phyloP scores from a whole-genome alignment of 352 stramenopile species.

The Phytopythium helicoides region DNA sequence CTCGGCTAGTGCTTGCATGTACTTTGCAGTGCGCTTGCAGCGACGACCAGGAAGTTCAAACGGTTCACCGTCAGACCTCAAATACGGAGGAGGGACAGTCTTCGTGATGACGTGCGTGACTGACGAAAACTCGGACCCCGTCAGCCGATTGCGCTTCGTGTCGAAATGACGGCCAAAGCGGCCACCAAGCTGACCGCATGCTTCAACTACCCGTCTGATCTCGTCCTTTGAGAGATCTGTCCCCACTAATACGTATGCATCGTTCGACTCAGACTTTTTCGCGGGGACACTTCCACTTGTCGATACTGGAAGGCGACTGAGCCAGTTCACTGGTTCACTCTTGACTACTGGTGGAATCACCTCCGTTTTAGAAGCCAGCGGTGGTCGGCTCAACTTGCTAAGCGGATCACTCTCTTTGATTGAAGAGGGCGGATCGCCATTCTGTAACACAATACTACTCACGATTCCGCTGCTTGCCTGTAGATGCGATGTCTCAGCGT shows the following conservation, averaged over 20 bases:
- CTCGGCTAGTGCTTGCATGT: conserved; percentile 81
- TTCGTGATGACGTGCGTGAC: conserved; percentile 82
- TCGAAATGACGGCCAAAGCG: conserved; percentile 78
- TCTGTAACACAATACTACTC: conserved; percentile 13
- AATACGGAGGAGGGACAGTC: conserved; percentile 4
- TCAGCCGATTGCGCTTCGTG: conserved; percentile 41
- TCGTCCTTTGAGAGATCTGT: conserved; percentile 60
- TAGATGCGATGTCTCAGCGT: not conserved
- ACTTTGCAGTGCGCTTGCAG: conserved; percentile 84
- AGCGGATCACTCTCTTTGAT: not conserved
- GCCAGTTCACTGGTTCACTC: no score
- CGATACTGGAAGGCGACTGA: not conserved
- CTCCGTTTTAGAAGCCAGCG: no score
- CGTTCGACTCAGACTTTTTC: not conserved
- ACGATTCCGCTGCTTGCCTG: conserved; percentile 9
- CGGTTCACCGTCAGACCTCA: not conserved
- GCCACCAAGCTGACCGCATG: conserved; percentile 57
- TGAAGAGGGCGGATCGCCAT: conserved; percentile 10
- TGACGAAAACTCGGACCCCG: conserved; percentile 40
- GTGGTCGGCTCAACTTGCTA: no score
- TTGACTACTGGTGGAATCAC: no score
- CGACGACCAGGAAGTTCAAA: conserved; percentile 24
- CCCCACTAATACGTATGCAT: conserved; percentile 52
- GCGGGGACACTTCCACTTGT: no score
- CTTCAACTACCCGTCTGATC: conserved; percentile 47